Evolutionary conservation across 176 grass and related monocot genomes (phyloP), one percentile per base, ranked within the genome.

Genomic region (Poa pratensis): DNA sequence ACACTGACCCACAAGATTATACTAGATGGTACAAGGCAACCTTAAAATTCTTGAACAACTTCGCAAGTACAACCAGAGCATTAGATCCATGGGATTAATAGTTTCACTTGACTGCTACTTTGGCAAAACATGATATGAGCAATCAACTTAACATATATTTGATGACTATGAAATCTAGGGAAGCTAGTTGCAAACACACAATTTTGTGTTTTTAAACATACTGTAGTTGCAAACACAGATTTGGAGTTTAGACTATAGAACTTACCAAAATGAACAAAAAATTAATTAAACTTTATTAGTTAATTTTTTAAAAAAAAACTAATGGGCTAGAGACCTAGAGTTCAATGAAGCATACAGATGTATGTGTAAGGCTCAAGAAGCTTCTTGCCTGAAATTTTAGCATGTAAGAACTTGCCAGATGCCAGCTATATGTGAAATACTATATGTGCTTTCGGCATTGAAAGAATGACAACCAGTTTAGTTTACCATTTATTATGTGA

Each of bases 261-360:
- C 43, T 61, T 85, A 81, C 12, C 17, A 26, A 9, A 37, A 45
- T 35, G 64, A 89, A 82, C 28, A 77, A 77, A 73, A 52, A 82
- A 42, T 52, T 17, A 24, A 86, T 14, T 37, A 64, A 12, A 64
- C 61, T 64, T 28, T 26, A 27, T 64, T 27, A 48, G 19, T 75
- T 63, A 39, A 60, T 68, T 57, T 59, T 68, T 57, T 59, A 68
- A 72, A 20, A 6, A 16, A 49, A 82, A 67, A 54, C 22, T 70
- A 86, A 32, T 34, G 18, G 26, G 26, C 23, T 78, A 78, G 28
- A 30, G 28, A 30, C 28, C 28, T 30, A 30, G 51, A 23, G 15
- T 79, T 62, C 22, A 62, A 58, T 68, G 72, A 58, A 34, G 59
- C 30, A 75, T 24, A 82, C 19, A 87, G 13, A 42, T 68, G 37